Evolutionary conservation across 2,329 filamentous ascomycete genomes (phyloP).

Genomic region (Decorospora gaudefroyi): DNA sequence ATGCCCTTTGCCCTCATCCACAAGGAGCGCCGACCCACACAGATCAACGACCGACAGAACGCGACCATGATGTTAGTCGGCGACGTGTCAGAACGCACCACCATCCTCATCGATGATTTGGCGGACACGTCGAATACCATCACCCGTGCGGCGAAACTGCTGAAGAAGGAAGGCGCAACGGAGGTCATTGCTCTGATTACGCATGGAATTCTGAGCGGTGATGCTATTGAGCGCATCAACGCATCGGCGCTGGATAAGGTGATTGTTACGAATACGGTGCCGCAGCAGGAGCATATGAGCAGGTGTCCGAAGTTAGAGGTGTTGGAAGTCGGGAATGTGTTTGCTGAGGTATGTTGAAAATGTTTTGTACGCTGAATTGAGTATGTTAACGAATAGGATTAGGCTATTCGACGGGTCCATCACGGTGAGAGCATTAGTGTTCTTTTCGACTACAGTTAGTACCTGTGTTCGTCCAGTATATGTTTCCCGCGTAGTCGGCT

Average conservation of each 20-base stretch:
- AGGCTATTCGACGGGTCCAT: slow-evolving; percentile 90
- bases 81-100: slow-evolving; percentile 76
- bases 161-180: slow-evolving; percentile 90
- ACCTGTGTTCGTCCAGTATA: slow-evolving; percentile 17
- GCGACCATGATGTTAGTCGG: slow-evolving; percentile 94
- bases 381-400: slow-evolving; percentile 13
- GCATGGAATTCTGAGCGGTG: slow-evolving; percentile 91
- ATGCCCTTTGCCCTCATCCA: slow-evolving; percentile 98
- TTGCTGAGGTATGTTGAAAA: slow-evolving; percentile 71
- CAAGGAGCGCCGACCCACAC: slow-evolving; percentile 91
- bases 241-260: slow-evolving; percentile 91
- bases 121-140: slow-evolving; percentile 97
- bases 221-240: slow-evolving; percentile 93
- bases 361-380: slow-evolving; percentile 16
- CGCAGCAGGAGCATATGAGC: slow-evolving; percentile 78
- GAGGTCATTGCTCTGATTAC: slow-evolving; percentile 90
- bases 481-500: background rate
- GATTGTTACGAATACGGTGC: slow-evolving; percentile 92
- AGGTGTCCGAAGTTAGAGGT: slow-evolving; percentile 88
- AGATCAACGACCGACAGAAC: slow-evolving; percentile 79
- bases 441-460: slow-evolving; percentile 80
- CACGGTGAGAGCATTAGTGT: slow-evolving; percentile 98
- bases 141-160: slow-evolving; percentile 90
- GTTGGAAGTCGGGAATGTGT: slow-evolving; percentile 83
- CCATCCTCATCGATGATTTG: slow-evolving; percentile 92